Base-by-base conservation (phyloP, 2,329 filamentous ascomycete genomes). In the Aureobasidium vineae region DNA sequence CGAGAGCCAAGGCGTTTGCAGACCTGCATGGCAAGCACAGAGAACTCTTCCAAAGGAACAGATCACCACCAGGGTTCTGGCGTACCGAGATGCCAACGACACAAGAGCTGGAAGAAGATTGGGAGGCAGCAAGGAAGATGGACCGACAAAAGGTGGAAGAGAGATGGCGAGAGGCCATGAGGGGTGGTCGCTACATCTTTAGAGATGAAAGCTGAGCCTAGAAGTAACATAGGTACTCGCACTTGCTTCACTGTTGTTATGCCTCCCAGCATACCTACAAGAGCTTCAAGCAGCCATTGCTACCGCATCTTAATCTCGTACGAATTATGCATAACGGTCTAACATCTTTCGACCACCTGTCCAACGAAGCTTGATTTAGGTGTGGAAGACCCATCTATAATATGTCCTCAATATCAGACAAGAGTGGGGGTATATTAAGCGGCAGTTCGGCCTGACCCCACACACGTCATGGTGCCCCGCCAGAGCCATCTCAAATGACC, bases 1-100 rank as follows among this genome's bases (percentile, higher is more conserved):
- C 93, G 15, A 89, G 88, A 73, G 88, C 87, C 0, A 85, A 86
- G 73, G 82, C 88, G 57, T 80, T 96, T 69, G 90, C 93, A 1
- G 88, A 93, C 73, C 84, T 85, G 68, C 87, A 86, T 75, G 92
- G 92, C 6, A 91, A 84, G 74, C 93, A 97, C 77, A 84, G 90
- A 66, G 85, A 94, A 71, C 83, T 87, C 33, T 92, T 89, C 76
- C 85, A 88, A 68, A 85, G 92, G 60, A 83, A 85, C 69, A 82
- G 80, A 52, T 91, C 90, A 11, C 93, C 95, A 15, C 91, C 92
- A 1, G 93, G 92, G 0, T 98, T 91, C 75, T 99, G 95, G 95
- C 84, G 91, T 64, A 85, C 89, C 1, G 94, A 96, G 71, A 96
- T 99, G 75, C 93, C 94, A 1, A 87, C 81, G 31, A 97, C 95